A percentile compares a stretch with the other conserved stretches of the same genome.
Evolutionary conservation across 768 basidiomycete genomes (phyloP).

Genomic region (Phaffia tasmanica): DNA sequence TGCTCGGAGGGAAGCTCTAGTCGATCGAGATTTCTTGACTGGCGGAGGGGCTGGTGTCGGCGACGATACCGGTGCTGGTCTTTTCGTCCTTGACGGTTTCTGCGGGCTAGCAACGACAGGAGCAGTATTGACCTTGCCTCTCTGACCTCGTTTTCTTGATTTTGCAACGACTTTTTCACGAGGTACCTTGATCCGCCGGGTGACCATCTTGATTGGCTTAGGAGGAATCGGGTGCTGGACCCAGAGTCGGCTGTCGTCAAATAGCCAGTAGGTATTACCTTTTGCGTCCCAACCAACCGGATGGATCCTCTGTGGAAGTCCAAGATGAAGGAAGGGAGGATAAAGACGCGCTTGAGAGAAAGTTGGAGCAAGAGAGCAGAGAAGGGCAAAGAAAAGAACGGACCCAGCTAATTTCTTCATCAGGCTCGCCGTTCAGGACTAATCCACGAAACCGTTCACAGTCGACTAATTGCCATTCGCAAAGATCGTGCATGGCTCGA

Average conservation of each 20-base stretch:
- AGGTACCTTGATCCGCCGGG: slow-evolving; percentile 3
- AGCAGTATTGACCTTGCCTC: slow-evolving; percentile 1
- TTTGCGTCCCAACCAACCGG: slow-evolving; percentile 74
- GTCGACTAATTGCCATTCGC: slow-evolving; percentile 82
- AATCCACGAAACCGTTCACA: slow-evolving; percentile 52
- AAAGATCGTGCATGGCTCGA: slow-evolving; percentile 36
- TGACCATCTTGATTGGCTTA: background rate
- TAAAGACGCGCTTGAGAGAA: background rate
- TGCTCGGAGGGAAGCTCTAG: slow-evolving; percentile 8
- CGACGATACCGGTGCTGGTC: background rate
- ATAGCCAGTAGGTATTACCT: slow-evolving; percentile 71
- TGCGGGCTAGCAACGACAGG: background rate
- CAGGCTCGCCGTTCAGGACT: slow-evolving; percentile 54
- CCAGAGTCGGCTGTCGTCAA: slow-evolving; percentile 78
- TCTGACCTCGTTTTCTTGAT: slow-evolving; percentile 15
- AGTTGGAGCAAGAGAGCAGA: slow-evolving; percentile 15
- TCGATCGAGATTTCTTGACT: slow-evolving; percentile 14
- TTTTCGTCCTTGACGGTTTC: background rate
- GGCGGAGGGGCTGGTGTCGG: background rate
- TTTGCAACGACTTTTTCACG: slow-evolving; percentile 33
- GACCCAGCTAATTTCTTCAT: slow-evolving; percentile 69
- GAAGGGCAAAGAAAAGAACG: slow-evolving; percentile 33
- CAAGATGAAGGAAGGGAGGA: background rate
- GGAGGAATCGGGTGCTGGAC: slow-evolving; percentile 59
- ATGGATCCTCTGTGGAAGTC: slow-evolving; percentile 55